Conservation (phyloP, 805 yeast genomes). For the Clavispora phyllophila region DNA sequence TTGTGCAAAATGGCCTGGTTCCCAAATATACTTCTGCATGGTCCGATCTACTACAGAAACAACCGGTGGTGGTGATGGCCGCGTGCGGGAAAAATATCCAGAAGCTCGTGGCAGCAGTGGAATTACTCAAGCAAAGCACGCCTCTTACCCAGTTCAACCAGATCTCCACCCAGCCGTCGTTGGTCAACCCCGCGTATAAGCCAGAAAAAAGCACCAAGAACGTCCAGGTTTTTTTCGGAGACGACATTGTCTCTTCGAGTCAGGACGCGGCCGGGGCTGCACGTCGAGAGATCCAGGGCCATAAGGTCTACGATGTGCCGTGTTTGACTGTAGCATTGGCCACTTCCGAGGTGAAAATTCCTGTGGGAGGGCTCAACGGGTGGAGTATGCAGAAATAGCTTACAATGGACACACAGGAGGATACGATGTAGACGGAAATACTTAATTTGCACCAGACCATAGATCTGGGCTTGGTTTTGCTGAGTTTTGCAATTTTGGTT, state of each 20-base stretch:
- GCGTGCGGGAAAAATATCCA: constrained; percentile 16
- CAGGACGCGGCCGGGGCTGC: constrained; percentile 3
- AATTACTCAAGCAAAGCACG: constrained; percentile 15
- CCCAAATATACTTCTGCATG: constrained; percentile 12
- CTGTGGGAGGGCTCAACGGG: constrained; percentile 2
- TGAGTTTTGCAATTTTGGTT: too few species aligned
- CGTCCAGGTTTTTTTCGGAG: constrained; percentile 10
- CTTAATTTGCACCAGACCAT: too few species aligned
- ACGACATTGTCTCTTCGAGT: constrained; percentile 3
- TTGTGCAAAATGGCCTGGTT: constrained; percentile 15
- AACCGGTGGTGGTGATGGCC: constrained; percentile 11
- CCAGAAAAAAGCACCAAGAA: constrained; percentile 10
- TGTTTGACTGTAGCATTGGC: constrained; percentile 15
- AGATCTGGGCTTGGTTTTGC: too few species aligned
- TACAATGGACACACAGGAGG: too few species aligned
- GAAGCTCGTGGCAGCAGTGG: constrained; percentile 18
- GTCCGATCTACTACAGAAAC: constrained; percentile 5
- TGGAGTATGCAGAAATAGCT: constrained; percentile 14
- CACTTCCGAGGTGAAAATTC: constrained; percentile 1
- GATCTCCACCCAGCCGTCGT: constrained; percentile 11
- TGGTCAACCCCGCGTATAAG: constrained; percentile 14
- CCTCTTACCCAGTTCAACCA: constrained; percentile 15
- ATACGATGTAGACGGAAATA: too few species aligned
- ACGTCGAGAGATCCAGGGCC: constrained; percentile 16
- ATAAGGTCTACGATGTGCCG: constrained; percentile 17